These are phyloP conservation scores for Alternaria postmessia DNA, from an alignment of 2,329 filamentous ascomycete genomes.

Conservation along the genomic window DNA sequence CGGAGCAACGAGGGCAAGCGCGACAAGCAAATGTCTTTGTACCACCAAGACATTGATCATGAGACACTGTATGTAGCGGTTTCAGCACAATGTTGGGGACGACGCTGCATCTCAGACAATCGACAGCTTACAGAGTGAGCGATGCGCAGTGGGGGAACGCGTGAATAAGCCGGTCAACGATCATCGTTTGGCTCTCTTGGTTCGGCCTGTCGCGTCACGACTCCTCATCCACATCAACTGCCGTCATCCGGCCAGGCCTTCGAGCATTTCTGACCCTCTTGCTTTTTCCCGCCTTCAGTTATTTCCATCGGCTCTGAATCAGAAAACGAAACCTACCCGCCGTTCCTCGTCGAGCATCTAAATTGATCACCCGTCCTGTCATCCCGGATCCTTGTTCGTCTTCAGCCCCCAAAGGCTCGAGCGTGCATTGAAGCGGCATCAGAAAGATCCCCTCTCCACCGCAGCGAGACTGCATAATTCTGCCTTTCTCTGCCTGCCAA, in stretches of 20 bases:
- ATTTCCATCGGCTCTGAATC: slow-evolving; percentile 6
- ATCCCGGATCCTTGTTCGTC: slow-evolving; percentile 22
- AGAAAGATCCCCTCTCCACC: slow-evolving; percentile 25
- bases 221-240: slow-evolving; percentile 23
- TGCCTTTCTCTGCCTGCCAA: not conserved
- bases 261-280: not conserved
- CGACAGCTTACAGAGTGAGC: slow-evolving; percentile 7
- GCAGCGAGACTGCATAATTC: slow-evolving; percentile 10
- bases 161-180: slow-evolving; percentile 21
- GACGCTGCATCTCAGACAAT: slow-evolving; percentile 14
- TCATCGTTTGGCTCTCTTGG: slow-evolving; percentile 10
- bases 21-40: slow-evolving; percentile 13
- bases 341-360: slow-evolving; percentile 23
- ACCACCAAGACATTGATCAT: slow-evolving; percentile 9
- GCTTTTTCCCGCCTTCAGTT: slow-evolving; percentile 3
- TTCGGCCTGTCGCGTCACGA: slow-evolving; percentile 19
- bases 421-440: slow-evolving; percentile 32
- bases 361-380: slow-evolving; percentile 31
- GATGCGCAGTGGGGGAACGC: slow-evolving; percentile 12
- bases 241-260: slow-evolving; percentile 17
- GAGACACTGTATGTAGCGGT: slow-evolving; percentile 19
- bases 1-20: slow-evolving; percentile 9
- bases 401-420: slow-evolving; percentile 26
- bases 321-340: slow-evolving; percentile 26
- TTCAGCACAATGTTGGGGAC: slow-evolving; percentile 13